phyloP scores from a whole-genome alignment of 345 rosid genomes.

The Pseudoturritis turrita region DNA sequence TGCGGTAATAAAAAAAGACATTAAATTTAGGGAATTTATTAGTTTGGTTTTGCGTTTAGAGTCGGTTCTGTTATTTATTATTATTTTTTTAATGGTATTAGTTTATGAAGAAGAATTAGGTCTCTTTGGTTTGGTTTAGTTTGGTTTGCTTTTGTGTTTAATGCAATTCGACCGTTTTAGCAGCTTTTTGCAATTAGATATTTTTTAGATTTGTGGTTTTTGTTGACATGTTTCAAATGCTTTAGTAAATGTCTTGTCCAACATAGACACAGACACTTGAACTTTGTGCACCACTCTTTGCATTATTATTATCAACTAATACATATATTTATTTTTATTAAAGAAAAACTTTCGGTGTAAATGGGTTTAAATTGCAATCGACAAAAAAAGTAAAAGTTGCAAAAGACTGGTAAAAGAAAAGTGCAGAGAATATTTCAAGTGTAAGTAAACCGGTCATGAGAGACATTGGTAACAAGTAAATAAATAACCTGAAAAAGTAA shows the following conservation, averaged over 20 bases:
- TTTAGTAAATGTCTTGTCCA: slow-evolving; percentile 29
- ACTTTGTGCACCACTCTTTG: slow-evolving; percentile 30
- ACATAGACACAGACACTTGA: slow-evolving; percentile 28
- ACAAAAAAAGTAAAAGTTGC: slow-evolving; percentile 17
- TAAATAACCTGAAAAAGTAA: slow-evolving; percentile 17
- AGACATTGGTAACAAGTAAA: slow-evolving; percentile 28
- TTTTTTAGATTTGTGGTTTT: background rate
- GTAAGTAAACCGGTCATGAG: slow-evolving; percentile 17
- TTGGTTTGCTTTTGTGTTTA: slow-evolving; percentile 9
- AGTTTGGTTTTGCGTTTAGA: background rate
- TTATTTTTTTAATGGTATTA: no score
- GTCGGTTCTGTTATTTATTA: background rate
- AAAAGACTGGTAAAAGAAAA: slow-evolving; percentile 30
- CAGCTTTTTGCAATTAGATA: slow-evolving; percentile 28
- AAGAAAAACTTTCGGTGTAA: slow-evolving; percentile 24
- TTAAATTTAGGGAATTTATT: no score
- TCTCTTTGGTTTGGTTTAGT: background rate
- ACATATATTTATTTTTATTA: background rate
- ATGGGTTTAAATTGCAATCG: slow-evolving; percentile 2
- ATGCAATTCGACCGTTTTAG: slow-evolving; percentile 21
- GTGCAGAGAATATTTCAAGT: slow-evolving; percentile 31
- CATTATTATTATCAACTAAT: slow-evolving; percentile 3
- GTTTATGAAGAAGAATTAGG: slow-evolving; percentile 1
- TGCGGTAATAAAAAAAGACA: no score
- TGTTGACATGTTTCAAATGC: slow-evolving; percentile 27